Evolutionary conservation across 164 flowering plant species (phyloP).

Genomic region (Houttuynia cordata): DNA sequence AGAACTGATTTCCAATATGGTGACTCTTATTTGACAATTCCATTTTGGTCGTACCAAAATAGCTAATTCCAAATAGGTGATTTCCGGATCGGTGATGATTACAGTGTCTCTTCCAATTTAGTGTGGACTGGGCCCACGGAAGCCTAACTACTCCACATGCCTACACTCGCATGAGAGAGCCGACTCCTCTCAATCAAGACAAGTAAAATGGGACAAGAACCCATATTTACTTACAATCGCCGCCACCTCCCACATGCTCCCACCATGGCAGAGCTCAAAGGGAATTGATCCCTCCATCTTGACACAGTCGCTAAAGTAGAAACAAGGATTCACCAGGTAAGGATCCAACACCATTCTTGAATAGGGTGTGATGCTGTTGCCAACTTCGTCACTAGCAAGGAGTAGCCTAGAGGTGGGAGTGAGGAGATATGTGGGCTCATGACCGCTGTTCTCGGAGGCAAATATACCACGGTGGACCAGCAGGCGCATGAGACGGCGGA

Average conservation of each 20-base stretch:
- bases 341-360: slow-evolving; percentile 15
- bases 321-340: slow-evolving; percentile 12
- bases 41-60: too few relatives aligned
- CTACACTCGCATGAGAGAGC: too few relatives aligned
- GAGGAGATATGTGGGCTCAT: slow-evolving; percentile 17
- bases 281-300: slow-evolving; percentile 3
- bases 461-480: slow-evolving; percentile 32
- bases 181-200: too few relatives aligned
- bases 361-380: slow-evolving; percentile 7
- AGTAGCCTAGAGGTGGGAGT: slow-evolving; percentile 23
- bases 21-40: too few relatives aligned
- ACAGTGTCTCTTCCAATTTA: too few relatives aligned
- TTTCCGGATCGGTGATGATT: too few relatives aligned
- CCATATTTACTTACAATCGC: too few relatives aligned
- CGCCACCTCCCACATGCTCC: slow-evolving; percentile 13
- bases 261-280: slow-evolving; percentile 19
- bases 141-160: too few relatives aligned
- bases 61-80: too few relatives aligned
- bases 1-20: too few relatives aligned
- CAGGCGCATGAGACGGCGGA: slow-evolving; percentile 29
- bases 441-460: slow-evolving; percentile 10
- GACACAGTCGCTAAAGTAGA: slow-evolving; percentile 16
- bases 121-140: too few relatives aligned
- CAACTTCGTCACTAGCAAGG: slow-evolving; percentile 3
- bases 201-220: too few relatives aligned